These are phyloP conservation scores for peach (Prunus persica) DNA, from an alignment of 306 rosid genomes.

Conservation along the genomic window DNA sequence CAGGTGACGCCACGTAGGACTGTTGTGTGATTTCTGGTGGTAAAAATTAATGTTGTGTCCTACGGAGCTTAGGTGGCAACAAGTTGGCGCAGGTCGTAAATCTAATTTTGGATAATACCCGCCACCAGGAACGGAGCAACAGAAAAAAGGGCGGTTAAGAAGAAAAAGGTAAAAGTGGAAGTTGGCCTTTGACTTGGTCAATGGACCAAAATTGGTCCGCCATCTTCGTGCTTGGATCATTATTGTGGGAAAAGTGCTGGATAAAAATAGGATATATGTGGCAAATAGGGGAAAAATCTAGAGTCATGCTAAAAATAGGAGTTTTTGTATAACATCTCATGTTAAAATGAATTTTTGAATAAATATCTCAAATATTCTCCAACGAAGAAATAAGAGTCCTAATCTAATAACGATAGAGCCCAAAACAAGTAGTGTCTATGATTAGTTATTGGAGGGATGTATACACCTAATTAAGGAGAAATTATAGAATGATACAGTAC, in stretches of 20 bases:
- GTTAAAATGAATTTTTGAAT: too few species aligned
- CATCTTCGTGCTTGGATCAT: background rate
- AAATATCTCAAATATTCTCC: too few species aligned
- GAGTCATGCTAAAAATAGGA: too few species aligned
- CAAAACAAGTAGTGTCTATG: too few species aligned
- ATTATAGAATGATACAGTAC: too few species aligned
- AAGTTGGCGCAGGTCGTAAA: too few species aligned
- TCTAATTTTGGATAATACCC: background rate
- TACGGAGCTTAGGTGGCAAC: background rate
- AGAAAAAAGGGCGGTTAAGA: background rate
- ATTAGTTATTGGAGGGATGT: too few species aligned
- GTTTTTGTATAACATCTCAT: too few species aligned
- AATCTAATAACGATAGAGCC: too few species aligned
- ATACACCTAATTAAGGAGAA: too few species aligned
- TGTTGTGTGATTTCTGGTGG: background rate
- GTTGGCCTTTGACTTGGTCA: slow-evolving; percentile 39
- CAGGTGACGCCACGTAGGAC: background rate
- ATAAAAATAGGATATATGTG: background rate
- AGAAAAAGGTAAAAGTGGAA: background rate
- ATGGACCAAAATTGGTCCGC: background rate
- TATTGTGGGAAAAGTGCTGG: background rate
- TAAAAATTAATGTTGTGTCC: background rate
- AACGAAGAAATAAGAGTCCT: too few species aligned
- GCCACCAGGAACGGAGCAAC: too few species aligned
- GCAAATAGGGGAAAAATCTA: background rate